Conservation (phyloP, 2,329 filamentous ascomycete species). For the Sclerotinia sclerotiorum region DNA sequence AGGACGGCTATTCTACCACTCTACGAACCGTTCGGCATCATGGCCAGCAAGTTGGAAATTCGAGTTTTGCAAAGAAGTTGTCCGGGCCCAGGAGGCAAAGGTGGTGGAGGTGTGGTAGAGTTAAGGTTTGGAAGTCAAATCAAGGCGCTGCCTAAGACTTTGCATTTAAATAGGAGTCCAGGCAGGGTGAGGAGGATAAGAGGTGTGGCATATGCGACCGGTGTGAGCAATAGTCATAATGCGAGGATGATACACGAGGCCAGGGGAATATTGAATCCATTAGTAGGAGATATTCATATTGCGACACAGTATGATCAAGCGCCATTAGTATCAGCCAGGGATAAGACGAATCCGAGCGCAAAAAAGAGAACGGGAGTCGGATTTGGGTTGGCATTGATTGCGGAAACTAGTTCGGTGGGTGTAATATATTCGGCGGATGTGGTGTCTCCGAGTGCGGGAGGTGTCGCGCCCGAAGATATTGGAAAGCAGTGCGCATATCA, state of each 20-base stretch:
- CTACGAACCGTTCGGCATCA: conserved; percentile 86
- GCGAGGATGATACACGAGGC: conserved; percentile 91
- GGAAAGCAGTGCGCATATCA: conserved; percentile 87
- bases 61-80: conserved; percentile 79
- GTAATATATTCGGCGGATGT: conserved; percentile 88
- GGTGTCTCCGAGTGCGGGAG: conserved; percentile 71
- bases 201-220: conserved; percentile 90
- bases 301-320: conserved; percentile 75
- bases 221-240: conserved; percentile 90
- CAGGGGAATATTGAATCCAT: conserved; percentile 79
- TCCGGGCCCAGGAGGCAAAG: conserved; percentile 69
- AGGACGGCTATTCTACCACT: conserved; percentile 89
- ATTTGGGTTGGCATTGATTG: conserved; percentile 87
- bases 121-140: conserved; percentile 92
- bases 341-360: conserved; percentile 54
- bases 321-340: conserved; percentile 54
- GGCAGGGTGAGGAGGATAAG: conserved; percentile 85
- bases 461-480: conserved; percentile 84
- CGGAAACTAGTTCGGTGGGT: conserved; percentile 80
- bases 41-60: conserved; percentile 76
- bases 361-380: conserved; percentile 78
- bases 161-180: conserved; percentile 79
- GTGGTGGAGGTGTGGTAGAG: conserved; percentile 90
- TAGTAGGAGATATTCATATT: conserved; percentile 88
- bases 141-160: conserved; percentile 78